phyloP scores from a whole-genome alignment of 352 stramenopile genomes.

The Phytophthora idaei region DNA sequence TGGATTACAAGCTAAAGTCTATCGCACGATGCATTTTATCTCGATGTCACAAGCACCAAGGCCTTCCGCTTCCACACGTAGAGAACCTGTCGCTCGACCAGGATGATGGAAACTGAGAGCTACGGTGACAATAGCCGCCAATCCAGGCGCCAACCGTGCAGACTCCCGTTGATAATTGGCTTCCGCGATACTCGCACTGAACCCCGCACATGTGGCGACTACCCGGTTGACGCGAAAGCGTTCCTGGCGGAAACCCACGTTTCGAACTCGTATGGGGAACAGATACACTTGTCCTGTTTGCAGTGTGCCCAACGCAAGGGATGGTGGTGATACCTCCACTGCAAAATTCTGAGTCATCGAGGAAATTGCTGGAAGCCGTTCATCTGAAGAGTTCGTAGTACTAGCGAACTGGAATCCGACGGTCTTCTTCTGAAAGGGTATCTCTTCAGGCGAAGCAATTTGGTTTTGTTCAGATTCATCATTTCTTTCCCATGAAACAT shows the following conservation, averaged over 20 bases:
- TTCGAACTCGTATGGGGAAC: constrained; percentile 68
- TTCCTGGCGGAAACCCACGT: constrained; percentile 69
- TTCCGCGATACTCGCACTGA: constrained; percentile 50
- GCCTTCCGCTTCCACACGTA: constrained; percentile 62
- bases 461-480: constrained; percentile 7
- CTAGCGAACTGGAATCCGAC: background rate
- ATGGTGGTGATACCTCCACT: constrained; percentile 62
- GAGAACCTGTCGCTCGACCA: constrained; percentile 46
- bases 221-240: constrained; percentile 70
- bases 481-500: constrained; percentile 33
- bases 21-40: constrained; percentile 58
- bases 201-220: constrained; percentile 41
- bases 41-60: constrained; percentile 51
- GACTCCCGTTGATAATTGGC: constrained; percentile 65
- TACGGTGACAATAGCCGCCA: constrained; percentile 66
- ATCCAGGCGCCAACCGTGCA: constrained; percentile 56
- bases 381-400: constrained; percentile 27
- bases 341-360: constrained; percentile 40
- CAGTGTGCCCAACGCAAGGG: constrained; percentile 46
- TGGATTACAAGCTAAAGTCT: constrained; percentile 9
- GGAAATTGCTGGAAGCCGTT: constrained; percentile 22
- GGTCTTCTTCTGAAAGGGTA: constrained; percentile 12
- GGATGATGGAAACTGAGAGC: constrained; percentile 65
- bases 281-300: constrained; percentile 62
- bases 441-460: background rate